Base-by-base conservation (phyloP, 2,329 filamentous ascomycete genomes). In the Diaporthe ilicicola region DNA sequence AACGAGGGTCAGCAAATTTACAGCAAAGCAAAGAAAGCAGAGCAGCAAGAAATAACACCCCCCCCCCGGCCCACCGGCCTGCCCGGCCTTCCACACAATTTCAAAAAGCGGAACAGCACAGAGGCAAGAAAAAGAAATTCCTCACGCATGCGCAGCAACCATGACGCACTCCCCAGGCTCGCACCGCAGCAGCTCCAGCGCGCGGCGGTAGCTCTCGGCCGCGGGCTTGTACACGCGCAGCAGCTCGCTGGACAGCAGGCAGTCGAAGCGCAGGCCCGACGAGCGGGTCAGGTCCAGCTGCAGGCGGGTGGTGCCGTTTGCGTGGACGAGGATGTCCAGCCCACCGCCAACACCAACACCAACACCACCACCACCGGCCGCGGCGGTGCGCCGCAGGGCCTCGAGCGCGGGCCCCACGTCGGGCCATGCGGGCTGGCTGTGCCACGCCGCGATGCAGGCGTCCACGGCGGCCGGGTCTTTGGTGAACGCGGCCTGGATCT, bases 261-360 rank as follows among this genome's bases (percentile, higher is more conserved):
- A 84, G 72, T 87, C 76, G 77, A 89, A 89, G 0, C 72, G 74
- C 54, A 89, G 74, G 0, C 82, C 83, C 1, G 86, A 84, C 0
- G 82, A 88, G 34, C 80, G 78, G 1, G 77, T 78, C 3, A 89
- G 79, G 74, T 89, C 85, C 2, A 89, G 82, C 73, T 89, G 87
- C 1, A 89, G 79, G 19, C 87, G 82, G 2, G 84, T 86, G 0
- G 86, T 88, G 0, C 87, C 87, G 70, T 89, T 89, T 7, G 86
- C 87, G 59, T 85, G 82, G 5, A 89, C 87, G 66, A 87, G 84
- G 0, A 84, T 76, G 70, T 86, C 82, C 8, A 82, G 77, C 1
- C 79, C 80, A 3, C 8, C 22, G 10, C 19, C n/a, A 19, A 9
- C 53, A 17, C 24, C n/a, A 10, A 2, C 19, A n/a, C 44, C 27